Evolutionary conservation across 768 basidiomycete species (phyloP).

Genomic region (Boletus vinaceobasis): DNA sequence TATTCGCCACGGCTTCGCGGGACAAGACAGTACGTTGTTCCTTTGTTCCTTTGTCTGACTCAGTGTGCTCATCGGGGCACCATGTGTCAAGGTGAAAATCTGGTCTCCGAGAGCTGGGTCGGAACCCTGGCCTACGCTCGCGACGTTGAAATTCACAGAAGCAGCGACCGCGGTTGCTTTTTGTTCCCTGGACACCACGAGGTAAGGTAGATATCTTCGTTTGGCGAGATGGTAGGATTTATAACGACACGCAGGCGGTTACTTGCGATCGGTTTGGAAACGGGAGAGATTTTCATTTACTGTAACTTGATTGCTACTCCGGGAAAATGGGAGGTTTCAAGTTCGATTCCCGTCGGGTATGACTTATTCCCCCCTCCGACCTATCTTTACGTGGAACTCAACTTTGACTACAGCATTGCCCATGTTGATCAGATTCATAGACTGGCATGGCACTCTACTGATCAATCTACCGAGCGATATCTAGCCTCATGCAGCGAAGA

Average conservation of each 20-base stretch:
- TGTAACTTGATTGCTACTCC: slow-evolving; percentile 32
- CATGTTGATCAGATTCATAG: slow-evolving; percentile 80
- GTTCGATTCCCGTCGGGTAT: slow-evolving; percentile 52
- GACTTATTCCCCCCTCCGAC: slow-evolving; percentile 20
- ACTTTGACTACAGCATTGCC: slow-evolving; percentile 46
- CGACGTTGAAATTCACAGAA: slow-evolving; percentile 66
- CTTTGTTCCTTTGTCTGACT: neutral
- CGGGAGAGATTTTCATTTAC: slow-evolving; percentile 69
- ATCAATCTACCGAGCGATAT: slow-evolving; percentile 33
- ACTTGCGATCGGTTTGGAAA: slow-evolving; percentile 84
- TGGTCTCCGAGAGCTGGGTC: slow-evolving; percentile 51
- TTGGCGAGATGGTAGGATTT: neutral
- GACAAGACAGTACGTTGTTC: slow-evolving; percentile 76
- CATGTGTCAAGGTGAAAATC: slow-evolving; percentile 66
- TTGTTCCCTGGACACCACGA: slow-evolving; percentile 36
- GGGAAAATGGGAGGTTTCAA: slow-evolving; percentile 45
- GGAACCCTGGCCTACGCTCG: slow-evolving; percentile 51
- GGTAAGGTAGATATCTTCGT: slow-evolving; percentile 34
- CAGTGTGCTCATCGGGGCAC: neutral
- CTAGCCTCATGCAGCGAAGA: slow-evolving; percentile 93
- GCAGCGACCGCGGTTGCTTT: slow-evolving; percentile 84
- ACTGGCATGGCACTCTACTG: slow-evolving; percentile 70
- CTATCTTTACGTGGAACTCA: neutral
- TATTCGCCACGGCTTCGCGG: slow-evolving; percentile 91
- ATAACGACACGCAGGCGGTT: slow-evolving; percentile 39